A percentile compares a stretch with the other conserved stretches of the same genome.
Conservation (phyloP, 805 yeast species). For the Metschnikowia noctiluminum region DNA sequence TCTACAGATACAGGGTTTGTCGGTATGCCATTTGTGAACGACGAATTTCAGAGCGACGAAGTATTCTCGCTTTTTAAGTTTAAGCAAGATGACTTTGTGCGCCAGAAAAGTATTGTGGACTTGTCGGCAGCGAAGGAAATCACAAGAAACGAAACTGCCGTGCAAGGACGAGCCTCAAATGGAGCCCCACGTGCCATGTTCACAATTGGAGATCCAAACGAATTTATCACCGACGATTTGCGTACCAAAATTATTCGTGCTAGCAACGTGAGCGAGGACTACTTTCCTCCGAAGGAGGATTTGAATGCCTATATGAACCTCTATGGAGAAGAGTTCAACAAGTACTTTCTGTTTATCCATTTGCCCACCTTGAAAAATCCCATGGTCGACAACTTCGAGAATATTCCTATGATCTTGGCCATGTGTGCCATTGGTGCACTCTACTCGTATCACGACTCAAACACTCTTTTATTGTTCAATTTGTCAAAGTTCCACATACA, state of each 20-base stretch:
- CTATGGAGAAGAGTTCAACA: constrained; percentile 74
- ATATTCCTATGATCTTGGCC: constrained; percentile 67
- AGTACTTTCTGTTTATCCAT: constrained; percentile 82
- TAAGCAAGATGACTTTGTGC: constrained; percentile 63
- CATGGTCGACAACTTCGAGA: constrained; percentile 39
- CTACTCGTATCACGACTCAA: constrained; percentile 74
- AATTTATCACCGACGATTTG: constrained; percentile 48
- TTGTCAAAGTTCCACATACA: constrained; percentile 66
- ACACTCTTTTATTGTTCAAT: constrained; percentile 68
- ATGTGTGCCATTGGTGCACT: constrained; percentile 90
- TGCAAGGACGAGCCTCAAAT: not conserved
- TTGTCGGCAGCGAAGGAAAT: not conserved
- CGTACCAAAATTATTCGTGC: constrained; percentile 50
- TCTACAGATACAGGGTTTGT: constrained; percentile 59
- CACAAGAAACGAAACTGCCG: too few relatives aligned
- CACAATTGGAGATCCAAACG: constrained; percentile 17
- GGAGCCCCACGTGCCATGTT: constrained; percentile 15
- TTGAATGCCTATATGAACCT: constrained; percentile 72
- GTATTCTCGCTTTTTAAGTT: constrained; percentile 60
- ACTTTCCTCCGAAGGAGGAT: constrained; percentile 74
- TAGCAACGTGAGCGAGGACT: constrained; percentile 52
- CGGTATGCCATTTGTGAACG: constrained; percentile 17
- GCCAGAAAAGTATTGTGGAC: constrained; percentile 30
- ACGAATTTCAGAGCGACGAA: constrained; percentile 35
- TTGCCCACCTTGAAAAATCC: constrained; percentile 51